phyloP scores from a whole-genome alignment of 2,329 filamentous ascomycete genomes.

The Fusarium sp. region DNA sequence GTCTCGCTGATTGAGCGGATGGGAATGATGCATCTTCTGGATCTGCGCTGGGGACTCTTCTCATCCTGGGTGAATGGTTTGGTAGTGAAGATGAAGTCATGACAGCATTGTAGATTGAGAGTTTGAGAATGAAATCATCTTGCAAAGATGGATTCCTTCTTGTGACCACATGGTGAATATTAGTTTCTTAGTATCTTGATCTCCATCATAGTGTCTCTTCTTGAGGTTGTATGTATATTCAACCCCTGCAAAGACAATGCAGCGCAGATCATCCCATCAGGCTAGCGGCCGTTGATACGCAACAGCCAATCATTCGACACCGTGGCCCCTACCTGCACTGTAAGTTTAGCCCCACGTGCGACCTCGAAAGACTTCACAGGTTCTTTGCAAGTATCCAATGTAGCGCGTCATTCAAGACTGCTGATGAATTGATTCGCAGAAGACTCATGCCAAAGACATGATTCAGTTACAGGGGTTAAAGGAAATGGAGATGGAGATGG shows the following conservation, averaged over 20 bases:
- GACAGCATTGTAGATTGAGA: neutral
- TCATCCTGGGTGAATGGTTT: slow-evolving; percentile 30
- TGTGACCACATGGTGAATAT: neutral
- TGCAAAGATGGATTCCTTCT: too few species aligned
- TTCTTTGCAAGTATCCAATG: slow-evolving; percentile 12
- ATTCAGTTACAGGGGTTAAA: neutral
- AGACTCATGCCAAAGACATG: too few species aligned
- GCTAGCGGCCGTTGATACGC: slow-evolving; percentile 17
- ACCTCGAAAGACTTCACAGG: slow-evolving; percentile 5
- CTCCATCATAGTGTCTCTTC: neutral
- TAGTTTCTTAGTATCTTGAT: neutral
- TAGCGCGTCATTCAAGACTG: neutral
- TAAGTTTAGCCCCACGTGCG: slow-evolving; percentile 39
- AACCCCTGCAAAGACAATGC: neutral
- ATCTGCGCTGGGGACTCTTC: slow-evolving; percentile 8
- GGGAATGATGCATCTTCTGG: slow-evolving; percentile 31
- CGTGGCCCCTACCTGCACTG: slow-evolving; percentile 23
- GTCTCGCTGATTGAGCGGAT: slow-evolving; percentile 6
- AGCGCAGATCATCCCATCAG: slow-evolving; percentile 2
- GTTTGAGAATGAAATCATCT: neutral
- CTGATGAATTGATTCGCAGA: slow-evolving; percentile 28
- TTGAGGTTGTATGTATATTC: too few species aligned
- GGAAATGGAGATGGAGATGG: neutral
- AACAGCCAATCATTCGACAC: slow-evolving; percentile 42
- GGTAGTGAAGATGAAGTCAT: slow-evolving; percentile 38